Evolutionary conservation across 2,329 filamentous ascomycete genomes (phyloP), one percentile per base, ranked within the genome.

Genomic region (Stagonosporopsis chrysanthemi): DNA sequence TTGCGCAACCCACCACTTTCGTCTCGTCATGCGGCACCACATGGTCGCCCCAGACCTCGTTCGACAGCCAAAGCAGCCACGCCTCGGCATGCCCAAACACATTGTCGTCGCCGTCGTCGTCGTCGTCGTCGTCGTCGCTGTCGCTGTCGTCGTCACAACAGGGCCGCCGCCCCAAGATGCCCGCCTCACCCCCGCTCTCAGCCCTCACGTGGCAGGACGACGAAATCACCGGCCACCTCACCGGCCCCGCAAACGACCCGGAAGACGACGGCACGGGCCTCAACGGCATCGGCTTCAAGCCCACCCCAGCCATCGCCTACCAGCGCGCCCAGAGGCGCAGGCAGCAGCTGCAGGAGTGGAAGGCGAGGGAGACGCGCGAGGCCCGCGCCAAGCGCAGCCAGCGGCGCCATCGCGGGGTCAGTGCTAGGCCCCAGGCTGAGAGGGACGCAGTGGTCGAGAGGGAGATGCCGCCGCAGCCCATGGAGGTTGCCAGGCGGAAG

Each of bases 201-300:
- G 66, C 70, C 33, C 72, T 81, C 58, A 81, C 79, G 55, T 88
- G 86, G 86, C 82, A 83, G 65, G 83, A 86, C 61, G 79, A 79
- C 35, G 86, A 88, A 67, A 88, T 88, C 66, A 88, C 86, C 5
- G 85, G 85, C 14, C 83, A 87, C 64, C 70, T 80, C 29, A 77
- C 76, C 19, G 79, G 83, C 48, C 79, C 74, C 3, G 65, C 81
- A 3, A 79, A 75, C 4, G 83, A 86, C 51, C 82, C 83, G 6
- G 82, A 81, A 36, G 86, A 88, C 66, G 86, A 88, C 68, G 85
- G 86, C 3, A 84, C 84, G 52, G 86, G 86, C 5, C 82, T 88
- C 61, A 88, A 88, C 64, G 86, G 86, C 1, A 81, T 88, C 53
- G 86, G 86, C 0, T 88, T 88, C 71, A 81, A 81, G 56, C 86